Percentiles rank a stretch among this genome's conserved stretches.
These are phyloP conservation scores for Leccinum boreale DNA, from an alignment of 768 basidiomycete genomes.

Conservation along the genomic window DNA sequence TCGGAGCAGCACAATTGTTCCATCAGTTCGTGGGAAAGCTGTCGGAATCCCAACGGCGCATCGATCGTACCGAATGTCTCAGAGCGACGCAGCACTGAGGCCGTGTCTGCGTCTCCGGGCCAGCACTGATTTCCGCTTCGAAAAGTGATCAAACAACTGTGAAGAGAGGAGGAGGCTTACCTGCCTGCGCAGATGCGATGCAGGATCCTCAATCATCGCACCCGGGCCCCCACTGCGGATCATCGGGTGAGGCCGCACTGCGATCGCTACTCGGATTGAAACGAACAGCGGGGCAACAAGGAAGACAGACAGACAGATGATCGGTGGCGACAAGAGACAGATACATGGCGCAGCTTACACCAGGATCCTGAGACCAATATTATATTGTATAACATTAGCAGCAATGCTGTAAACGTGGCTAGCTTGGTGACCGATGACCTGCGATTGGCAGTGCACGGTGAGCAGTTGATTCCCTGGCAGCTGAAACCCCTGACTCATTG, in stretches of 20 bases:
- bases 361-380: background rate
- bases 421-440: background rate
- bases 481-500: background rate
- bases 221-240: background rate
- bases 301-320: background rate
- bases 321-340: background rate
- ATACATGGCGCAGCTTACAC: background rate
- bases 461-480: background rate
- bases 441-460: background rate
- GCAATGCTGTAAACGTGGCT: background rate
- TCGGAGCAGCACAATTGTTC: background rate
- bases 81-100: constrained; percentile 7
- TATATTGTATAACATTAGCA: background rate
- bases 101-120: background rate
- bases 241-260: background rate
- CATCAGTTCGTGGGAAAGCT: background rate
- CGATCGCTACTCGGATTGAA: background rate
- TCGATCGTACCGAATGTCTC: background rate
- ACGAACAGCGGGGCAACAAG: background rate
- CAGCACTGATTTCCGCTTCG: background rate
- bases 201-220: background rate
- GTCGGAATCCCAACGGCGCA: background rate
- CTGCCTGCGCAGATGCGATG: background rate
- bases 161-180: background rate
- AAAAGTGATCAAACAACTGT: background rate